Evolutionary conservation across 768 basidiomycete species (phyloP), one percentile per base, ranked within the genome.

Genomic region (Rickenella mellea): DNA sequence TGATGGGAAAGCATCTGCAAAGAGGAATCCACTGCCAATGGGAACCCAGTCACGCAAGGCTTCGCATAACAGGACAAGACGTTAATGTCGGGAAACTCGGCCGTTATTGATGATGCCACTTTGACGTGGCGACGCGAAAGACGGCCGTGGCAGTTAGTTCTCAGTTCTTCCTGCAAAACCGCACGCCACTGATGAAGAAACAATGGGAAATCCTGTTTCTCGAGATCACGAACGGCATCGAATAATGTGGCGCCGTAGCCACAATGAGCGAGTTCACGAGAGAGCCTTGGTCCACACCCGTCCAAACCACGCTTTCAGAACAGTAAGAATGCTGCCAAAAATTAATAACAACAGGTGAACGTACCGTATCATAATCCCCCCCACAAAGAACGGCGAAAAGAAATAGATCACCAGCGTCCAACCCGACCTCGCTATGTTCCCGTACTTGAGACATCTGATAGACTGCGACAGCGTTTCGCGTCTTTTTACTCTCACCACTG

Each of bases 301-400:
- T 65, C 55, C 6, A 88, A 61, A 14, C 85, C 85, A n/a, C n/a
- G n/a, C n/a, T n/a, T n/a, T n/a, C n/a, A n/a, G n/a, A n/a, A n/a
- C n/a, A n/a, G n/a, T n/a, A n/a, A n/a, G n/a, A n/a, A n/a, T n/a
- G n/a, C n/a, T n/a, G n/a, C n/a, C n/a, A n/a, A n/a, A n/a, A n/a
- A n/a, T n/a, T n/a, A n/a, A n/a, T n/a, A n/a, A n/a, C n/a, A n/a
- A n/a, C n/a, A n/a, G n/a, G n/a, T n/a, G n/a, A n/a, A n/a, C n/a
- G n/a, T 11, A 68, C 82, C 38, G 76, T 75, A 40, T 85, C 73
- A 51, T 96, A 97, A 58, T 97, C 92, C 1, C 92, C 92, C 0
- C 92, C 92, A n/a, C 79, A 79, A 52, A 92, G 68, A 1, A 93
- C 67, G 2, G 80, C 90, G 32, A 92, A 81, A 20, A 93, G 75